phyloP scores from a whole-genome alignment of 2,329 filamentous ascomycete species.

The Trichoderma afroharzianum region DNA sequence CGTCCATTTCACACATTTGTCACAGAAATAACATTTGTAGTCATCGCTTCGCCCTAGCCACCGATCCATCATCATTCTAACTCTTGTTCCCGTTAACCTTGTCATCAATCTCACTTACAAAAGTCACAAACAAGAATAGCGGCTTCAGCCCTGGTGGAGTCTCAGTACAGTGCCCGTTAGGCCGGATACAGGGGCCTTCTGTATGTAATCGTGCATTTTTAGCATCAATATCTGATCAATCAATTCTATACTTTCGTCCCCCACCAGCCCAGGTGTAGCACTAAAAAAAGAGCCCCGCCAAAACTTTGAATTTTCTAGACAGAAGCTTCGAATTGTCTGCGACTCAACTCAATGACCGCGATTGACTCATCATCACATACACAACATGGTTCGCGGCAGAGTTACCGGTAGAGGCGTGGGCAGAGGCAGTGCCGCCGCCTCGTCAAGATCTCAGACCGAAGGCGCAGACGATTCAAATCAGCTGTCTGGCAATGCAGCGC shows the following conservation, averaged over 20 bases:
- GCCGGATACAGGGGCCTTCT: background rate
- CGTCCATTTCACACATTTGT: background rate
- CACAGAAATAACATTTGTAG: background rate
- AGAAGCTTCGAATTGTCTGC: background rate
- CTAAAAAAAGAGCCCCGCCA: constrained; percentile 23
- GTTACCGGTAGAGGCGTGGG: constrained; percentile 31
- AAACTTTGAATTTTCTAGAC: constrained; percentile 23
- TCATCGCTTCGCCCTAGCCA: background rate
- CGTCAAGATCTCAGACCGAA: constrained; percentile 23
- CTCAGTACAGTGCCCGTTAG: background rate
- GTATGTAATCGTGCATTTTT: background rate
- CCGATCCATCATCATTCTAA: background rate
- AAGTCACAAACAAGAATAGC: background rate
- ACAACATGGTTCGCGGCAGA: constrained; percentile 34
- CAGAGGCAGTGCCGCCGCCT: constrained; percentile 29
- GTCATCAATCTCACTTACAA: background rate
- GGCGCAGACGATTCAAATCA: constrained; percentile 19
- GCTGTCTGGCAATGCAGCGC: constrained; percentile 7
- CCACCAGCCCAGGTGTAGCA: constrained; percentile 28
- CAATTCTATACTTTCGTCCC: constrained; percentile 23
- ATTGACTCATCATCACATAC: background rate
- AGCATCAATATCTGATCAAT: background rate
- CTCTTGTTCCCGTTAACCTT: background rate
- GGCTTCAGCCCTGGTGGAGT: background rate
- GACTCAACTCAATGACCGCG: constrained; percentile 8